Evolutionary conservation across 305 asterid genomes (phyloP).

Genomic region (Lippia alba): DNA sequence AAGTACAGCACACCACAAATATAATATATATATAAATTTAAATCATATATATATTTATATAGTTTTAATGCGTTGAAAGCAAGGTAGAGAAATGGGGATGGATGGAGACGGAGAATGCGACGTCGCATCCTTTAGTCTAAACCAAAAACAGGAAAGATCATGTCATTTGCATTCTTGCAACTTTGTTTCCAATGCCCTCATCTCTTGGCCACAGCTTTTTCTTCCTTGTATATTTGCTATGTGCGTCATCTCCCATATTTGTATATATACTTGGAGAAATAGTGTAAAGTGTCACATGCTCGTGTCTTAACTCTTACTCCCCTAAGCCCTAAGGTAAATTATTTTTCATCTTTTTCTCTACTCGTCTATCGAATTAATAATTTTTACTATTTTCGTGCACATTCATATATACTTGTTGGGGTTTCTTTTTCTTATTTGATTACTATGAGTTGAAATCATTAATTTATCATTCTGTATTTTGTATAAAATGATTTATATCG

Average conservation of each 20-base stretch:
- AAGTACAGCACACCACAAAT: background rate
- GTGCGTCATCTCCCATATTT: background rate
- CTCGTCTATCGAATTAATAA: too few relatives aligned
- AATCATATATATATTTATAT: too few relatives aligned
- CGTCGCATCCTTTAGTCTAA: slow-evolving; percentile 51
- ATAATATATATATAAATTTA: slow-evolving; percentile 4
- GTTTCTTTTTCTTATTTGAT: too few relatives aligned
- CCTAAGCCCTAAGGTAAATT: slow-evolving; percentile 22
- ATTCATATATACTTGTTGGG: too few relatives aligned
- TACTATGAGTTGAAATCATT: too few relatives aligned
- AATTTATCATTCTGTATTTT: too few relatives aligned
- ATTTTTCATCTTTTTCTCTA: background rate
- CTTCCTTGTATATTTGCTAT: background rate
- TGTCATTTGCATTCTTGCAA: slow-evolving; percentile 23
- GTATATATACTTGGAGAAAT: too few relatives aligned
- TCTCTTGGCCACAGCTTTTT: background rate
- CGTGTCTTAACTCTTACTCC: background rate
- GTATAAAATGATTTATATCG: too few relatives aligned
- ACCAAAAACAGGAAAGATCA: slow-evolving; percentile 15
- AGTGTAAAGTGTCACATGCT: background rate
- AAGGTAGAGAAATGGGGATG: slow-evolving; percentile 29
- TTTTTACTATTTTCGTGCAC: too few relatives aligned
- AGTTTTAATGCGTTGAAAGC: slow-evolving; percentile 58
- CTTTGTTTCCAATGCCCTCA: slow-evolving; percentile 13
- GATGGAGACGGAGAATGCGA: slow-evolving; percentile 48